A percentile compares a stretch with the other conserved stretches of the same genome.
Conservation (phyloP, 305 asterid genomes). For the Ajuga reptans region DNA sequence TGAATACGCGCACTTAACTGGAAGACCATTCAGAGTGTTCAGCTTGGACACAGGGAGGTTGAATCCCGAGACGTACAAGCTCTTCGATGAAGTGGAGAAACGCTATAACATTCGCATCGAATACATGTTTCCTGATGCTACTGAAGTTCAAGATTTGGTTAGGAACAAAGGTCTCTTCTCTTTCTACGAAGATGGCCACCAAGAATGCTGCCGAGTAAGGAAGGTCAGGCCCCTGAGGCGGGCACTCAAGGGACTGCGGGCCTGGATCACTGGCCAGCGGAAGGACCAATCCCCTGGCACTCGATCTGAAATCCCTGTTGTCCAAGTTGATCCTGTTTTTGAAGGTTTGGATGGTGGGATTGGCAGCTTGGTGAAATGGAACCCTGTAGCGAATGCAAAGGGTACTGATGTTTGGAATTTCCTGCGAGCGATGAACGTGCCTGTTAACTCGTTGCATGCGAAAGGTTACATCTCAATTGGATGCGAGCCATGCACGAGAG, state of each 20-base stretch:
- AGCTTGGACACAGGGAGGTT: slow-evolving; percentile 87
- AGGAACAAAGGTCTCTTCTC: slow-evolving; percentile 87
- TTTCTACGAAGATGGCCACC: slow-evolving; percentile 94
- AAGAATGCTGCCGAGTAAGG: slow-evolving; percentile 95
- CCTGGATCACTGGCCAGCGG: slow-evolving; percentile 98
- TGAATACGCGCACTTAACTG: slow-evolving; percentile 78
- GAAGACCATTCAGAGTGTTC: slow-evolving; percentile 82
- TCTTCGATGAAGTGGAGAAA: slow-evolving; percentile 73
- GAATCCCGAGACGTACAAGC: slow-evolving; percentile 73
- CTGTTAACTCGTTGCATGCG: slow-evolving; percentile 71
- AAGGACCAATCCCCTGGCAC: slow-evolving; percentile 98
- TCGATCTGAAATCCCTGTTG: slow-evolving; percentile 76
- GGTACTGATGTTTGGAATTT: slow-evolving; percentile 80
- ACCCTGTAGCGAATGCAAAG: slow-evolving; percentile 73
- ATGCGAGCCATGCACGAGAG: slow-evolving; percentile 91
- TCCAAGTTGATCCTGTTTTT: slow-evolving; percentile 84
- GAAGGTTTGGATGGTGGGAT: slow-evolving; percentile 79
- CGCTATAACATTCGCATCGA: slow-evolving; percentile 63
- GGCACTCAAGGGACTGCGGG: slow-evolving; percentile 78
- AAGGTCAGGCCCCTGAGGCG: slow-evolving; percentile 78
- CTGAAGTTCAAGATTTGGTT: slow-evolving; percentile 41
- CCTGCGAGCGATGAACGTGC: slow-evolving; percentile 73
- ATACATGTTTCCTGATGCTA: slow-evolving; percentile 66
- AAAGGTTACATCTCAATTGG: slow-evolving; percentile 86
- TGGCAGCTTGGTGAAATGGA: slow-evolving; percentile 95